Conservation (phyloP, 805 yeast species). For the Tetrapisispora namnaoensis region DNA sequence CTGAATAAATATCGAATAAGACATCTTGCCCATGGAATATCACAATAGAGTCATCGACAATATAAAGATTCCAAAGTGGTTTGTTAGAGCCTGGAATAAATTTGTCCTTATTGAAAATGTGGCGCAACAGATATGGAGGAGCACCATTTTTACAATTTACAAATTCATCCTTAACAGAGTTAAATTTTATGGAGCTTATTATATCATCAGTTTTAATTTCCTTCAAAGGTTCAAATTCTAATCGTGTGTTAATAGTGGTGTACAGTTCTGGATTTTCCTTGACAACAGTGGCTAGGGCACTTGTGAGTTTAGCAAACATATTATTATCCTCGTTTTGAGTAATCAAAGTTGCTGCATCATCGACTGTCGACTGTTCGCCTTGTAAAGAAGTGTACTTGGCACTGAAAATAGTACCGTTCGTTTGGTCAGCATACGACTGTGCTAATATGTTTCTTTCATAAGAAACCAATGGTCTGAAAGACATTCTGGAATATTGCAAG, state of each 20-base stretch:
- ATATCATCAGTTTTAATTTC: slow-evolving; percentile 17
- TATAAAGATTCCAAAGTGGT: slow-evolving; percentile 23
- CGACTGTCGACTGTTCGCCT: background rate
- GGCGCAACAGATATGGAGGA: slow-evolving; percentile 25
- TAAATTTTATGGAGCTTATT: slow-evolving; percentile 17
- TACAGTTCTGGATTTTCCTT: slow-evolving; percentile 17
- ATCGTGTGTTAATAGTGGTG: slow-evolving; percentile 15
- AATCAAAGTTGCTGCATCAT: slow-evolving; percentile 20
- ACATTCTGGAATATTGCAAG: slow-evolving; percentile 6
- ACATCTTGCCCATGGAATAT: slow-evolving; percentile 26
- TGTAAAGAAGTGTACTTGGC: slow-evolving; percentile 12
- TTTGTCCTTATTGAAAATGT: slow-evolving; percentile 19
- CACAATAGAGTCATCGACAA: slow-evolving; percentile 20
- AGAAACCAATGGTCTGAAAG: slow-evolving; percentile 19
- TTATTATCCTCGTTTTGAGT: slow-evolving; percentile 14
- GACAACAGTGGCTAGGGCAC: slow-evolving; percentile 16
- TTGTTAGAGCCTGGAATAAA: slow-evolving; percentile 15
- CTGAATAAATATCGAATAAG: slow-evolving; percentile 25
- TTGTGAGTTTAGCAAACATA: slow-evolving; percentile 10
- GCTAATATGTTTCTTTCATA: slow-evolving; percentile 19
- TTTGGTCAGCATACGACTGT: slow-evolving; percentile 15
- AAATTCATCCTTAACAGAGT: slow-evolving; percentile 19
- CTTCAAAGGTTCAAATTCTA: slow-evolving; percentile 16
- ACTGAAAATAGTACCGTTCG: slow-evolving; percentile 22
- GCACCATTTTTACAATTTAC: slow-evolving; percentile 25